phyloP scores from a whole-genome alignment of 1,284 basidiomycete genomes.

The Ganoderma resinaceum region DNA sequence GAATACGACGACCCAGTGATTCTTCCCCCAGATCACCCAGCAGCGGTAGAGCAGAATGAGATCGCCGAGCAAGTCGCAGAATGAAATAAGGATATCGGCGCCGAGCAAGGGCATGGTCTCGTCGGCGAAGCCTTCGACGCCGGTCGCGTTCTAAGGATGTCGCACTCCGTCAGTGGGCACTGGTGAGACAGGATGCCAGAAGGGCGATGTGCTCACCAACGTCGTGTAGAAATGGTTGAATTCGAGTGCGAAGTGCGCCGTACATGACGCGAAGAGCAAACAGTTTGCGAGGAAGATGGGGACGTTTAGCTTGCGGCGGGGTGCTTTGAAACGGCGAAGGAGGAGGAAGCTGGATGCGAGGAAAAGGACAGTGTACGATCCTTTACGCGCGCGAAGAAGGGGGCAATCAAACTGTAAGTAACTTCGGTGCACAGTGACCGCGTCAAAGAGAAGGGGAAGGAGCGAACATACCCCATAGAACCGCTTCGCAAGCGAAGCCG shows the following conservation, averaged over 20 bases:
- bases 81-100: constrained; percentile 44
- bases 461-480: constrained; percentile 34
- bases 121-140: constrained; percentile 33
- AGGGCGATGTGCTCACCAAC: constrained; percentile 35
- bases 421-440: too few relatives aligned
- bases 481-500: constrained; percentile 43
- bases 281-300: constrained; percentile 18
- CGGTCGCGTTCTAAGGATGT: constrained; percentile 16
- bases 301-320: constrained; percentile 11
- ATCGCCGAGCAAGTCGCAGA: constrained; percentile 47
- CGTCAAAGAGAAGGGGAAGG: neutral
- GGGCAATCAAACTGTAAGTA: neutral
- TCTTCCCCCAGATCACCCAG: constrained; percentile 45
- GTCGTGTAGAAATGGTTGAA: constrained; percentile 45
- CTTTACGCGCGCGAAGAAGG: constrained; percentile 8
- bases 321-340: constrained; percentile 9
- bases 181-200: neutral
- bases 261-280: constrained; percentile 43
- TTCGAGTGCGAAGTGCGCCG: constrained; percentile 45
- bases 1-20: constrained; percentile 38
- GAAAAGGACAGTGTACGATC: constrained; percentile 18
- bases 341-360: constrained; percentile 29
- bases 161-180: neutral
- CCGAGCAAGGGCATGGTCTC: constrained; percentile 40
- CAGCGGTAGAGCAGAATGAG: constrained; percentile 47